Percentiles rank a stretch among this genome's conserved stretches.
Conservation (phyloP, 306 rosid species). For the Prosopis cineraria region DNA sequence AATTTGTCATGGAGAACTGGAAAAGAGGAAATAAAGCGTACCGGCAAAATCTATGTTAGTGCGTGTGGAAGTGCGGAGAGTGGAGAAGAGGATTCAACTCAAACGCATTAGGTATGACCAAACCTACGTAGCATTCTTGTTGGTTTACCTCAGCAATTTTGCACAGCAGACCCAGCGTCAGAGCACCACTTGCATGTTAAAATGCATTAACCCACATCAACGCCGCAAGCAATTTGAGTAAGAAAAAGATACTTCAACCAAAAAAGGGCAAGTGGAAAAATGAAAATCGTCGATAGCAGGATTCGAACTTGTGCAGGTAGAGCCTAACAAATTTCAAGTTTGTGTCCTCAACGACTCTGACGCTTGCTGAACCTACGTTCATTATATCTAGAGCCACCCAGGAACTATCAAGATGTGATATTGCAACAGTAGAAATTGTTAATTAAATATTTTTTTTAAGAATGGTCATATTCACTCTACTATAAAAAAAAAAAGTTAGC, state of each 20-base stretch:
- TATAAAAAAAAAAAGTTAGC: too few species aligned
- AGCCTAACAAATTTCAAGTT: slow-evolving; percentile 23
- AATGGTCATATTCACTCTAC: too few species aligned
- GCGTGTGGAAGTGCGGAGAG: slow-evolving; percentile 9
- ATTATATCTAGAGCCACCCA: too few species aligned
- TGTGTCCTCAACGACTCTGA: slow-evolving; percentile 27
- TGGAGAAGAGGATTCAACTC: slow-evolving; percentile 49
- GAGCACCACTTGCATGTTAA: slow-evolving; percentile 33
- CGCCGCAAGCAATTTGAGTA: slow-evolving; percentile 8
- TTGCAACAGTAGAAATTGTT: too few species aligned
- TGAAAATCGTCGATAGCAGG: neutral
- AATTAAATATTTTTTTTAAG: too few species aligned
- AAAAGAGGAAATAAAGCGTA: neutral
- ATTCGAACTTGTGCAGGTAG: slow-evolving; percentile 20
- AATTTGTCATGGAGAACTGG: neutral
- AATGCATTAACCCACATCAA: slow-evolving; percentile 7
- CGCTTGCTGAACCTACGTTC: fast-evolving
- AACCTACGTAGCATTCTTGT: slow-evolving; percentile 42
- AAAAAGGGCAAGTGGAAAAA: too few species aligned
- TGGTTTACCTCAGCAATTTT: slow-evolving; percentile 29
- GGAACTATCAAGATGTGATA: too few species aligned
- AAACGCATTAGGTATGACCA: slow-evolving; percentile 48
- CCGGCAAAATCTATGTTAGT: slow-evolving; percentile 37
- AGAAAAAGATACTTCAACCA: too few species aligned
- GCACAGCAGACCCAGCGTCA: neutral